A percentile compares a stretch with the other conserved stretches of the same genome.
Conservation (phyloP, 148 eudicot genomes). For the Fallopia convolvulus region DNA sequence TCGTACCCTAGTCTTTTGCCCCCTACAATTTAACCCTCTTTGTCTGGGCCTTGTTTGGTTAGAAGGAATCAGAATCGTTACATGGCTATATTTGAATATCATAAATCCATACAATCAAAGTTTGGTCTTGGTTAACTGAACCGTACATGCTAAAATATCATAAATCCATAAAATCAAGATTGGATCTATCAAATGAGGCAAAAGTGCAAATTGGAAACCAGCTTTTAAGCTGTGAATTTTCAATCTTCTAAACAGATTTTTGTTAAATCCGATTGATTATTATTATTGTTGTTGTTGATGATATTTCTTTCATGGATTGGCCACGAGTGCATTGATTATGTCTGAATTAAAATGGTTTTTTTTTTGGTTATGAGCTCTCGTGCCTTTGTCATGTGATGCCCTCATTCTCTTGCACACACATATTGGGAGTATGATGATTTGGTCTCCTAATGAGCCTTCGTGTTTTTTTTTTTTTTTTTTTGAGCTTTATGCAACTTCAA, state of each 20-base stretch:
- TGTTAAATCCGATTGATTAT: neutral
- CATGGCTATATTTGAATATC: neutral
- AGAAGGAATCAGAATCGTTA: neutral
- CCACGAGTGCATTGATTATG: constrained; percentile 3
- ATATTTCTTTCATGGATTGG: neutral
- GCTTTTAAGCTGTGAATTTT: neutral
- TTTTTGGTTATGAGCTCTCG: neutral
- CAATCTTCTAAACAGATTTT: neutral
- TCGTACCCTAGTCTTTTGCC: neutral
- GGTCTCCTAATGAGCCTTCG: neutral
- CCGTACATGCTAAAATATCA: too few species aligned
- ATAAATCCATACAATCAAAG: neutral
- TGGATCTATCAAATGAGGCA: neutral
- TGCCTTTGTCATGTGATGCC: constrained; percentile 3
- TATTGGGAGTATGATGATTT: neutral
- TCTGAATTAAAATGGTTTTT: neutral
- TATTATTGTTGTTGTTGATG: neutral
- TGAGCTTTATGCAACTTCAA: neutral
- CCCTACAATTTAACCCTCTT: neutral
- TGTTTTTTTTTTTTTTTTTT: neutral
- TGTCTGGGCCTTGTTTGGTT: neutral
- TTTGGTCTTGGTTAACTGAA: too few species aligned
- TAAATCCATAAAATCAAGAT: neutral
- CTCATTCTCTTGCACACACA: neutral
- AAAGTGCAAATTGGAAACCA: neutral